phyloP scores from a whole-genome alignment of 1,284 basidiomycete species.

The Tilletiopsis washingtonensis region DNA sequence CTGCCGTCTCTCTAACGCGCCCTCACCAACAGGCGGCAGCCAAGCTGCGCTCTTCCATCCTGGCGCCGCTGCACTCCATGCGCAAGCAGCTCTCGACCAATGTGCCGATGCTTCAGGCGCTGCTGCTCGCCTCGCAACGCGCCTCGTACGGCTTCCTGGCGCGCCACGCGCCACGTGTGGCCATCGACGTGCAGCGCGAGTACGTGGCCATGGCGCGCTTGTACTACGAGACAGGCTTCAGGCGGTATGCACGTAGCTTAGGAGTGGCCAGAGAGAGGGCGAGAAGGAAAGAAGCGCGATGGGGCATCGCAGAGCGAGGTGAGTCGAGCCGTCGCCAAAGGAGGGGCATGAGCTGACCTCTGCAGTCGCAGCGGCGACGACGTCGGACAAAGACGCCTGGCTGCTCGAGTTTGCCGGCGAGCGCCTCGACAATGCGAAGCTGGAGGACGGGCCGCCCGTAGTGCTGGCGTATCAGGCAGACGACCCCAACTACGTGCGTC shows the following conservation, averaged over 20 bases:
- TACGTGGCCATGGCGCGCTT: conserved; percentile 76
- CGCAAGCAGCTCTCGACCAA: conserved; percentile 78
- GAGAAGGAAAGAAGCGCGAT: neutral
- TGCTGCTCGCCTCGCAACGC: conserved; percentile 63
- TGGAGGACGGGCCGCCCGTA: conserved; percentile 18
- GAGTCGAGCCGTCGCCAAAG: neutral
- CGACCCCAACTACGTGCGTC: too few relatives aligned
- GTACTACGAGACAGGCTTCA: conserved; percentile 92
- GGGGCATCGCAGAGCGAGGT: neutral
- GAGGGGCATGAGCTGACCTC: neutral
- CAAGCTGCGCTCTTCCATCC: conserved; percentile 80
- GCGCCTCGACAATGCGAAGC: conserved; percentile 18
- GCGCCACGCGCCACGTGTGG: conserved; percentile 70
- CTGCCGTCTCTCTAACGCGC: neutral
- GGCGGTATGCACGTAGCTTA: conserved; percentile 68
- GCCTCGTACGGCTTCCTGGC: conserved; percentile 78
- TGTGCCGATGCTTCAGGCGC: conserved; percentile 81
- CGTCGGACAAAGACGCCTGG: conserved; percentile 16
- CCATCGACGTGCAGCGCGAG: conserved; percentile 78
- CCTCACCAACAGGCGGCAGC: conserved; percentile 76
- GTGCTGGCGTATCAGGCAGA: conserved; percentile 42
- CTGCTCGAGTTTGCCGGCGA: conserved; percentile 11
- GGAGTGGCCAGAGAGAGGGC: conserved; percentile 3
- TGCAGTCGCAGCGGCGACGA: neutral
- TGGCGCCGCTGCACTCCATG: conserved; percentile 72